Evolutionary conservation across 2,329 filamentous ascomycete species (phyloP), one percentile per base, ranked within the genome.

Genomic region (Juglanconis juglandina): DNA sequence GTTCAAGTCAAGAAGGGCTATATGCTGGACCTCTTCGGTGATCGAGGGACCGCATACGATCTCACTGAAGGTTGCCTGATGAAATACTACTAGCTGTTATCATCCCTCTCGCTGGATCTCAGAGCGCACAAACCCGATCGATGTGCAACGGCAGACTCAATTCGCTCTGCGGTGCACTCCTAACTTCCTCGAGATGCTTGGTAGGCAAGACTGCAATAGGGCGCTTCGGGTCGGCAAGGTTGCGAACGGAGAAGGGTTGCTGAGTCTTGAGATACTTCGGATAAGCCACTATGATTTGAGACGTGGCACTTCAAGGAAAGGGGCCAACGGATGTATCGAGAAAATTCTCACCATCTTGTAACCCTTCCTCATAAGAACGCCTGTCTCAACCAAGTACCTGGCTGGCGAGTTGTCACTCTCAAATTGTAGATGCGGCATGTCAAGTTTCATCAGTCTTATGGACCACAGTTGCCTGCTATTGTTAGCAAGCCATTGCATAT

Each of bases 21-120:
- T 47, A 52, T 44, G 11, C 5, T 58, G 55, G n/a, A 58, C 55
- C 24, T 58, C 55, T 46, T 58, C 55, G 2, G 55, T 51, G 48
- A 52, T 58, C 11, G 34, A 17, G 9, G 55, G 55, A 9, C 55
- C 55, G 13, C 42, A 17, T 17, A 17, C 50, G 2, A 58, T 9
- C 13, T 58, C 9, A 9, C 44, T 51, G 3, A 58, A 47, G 32
- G 46, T 58, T 4, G 55, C 37, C 51, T 42, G 14, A 9, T 10
- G 4, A 32, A 42, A 2, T 1, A 10, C 11, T 53, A 14, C 42
- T 9, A 53, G 51, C 32, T 13, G 4, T 42, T 6, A 44, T 3
- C 11, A 32, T 32, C 8, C 11, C 30, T 32, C 30, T 3, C 13
- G 5, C 30, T 13, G 1, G 24, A 11, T 3, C 24, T 11, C n/a